These are phyloP conservation scores for Lentithecium fluviatile DNA, from an alignment of 495 filamentous ascomycete genomes.

Conservation along the genomic window DNA sequence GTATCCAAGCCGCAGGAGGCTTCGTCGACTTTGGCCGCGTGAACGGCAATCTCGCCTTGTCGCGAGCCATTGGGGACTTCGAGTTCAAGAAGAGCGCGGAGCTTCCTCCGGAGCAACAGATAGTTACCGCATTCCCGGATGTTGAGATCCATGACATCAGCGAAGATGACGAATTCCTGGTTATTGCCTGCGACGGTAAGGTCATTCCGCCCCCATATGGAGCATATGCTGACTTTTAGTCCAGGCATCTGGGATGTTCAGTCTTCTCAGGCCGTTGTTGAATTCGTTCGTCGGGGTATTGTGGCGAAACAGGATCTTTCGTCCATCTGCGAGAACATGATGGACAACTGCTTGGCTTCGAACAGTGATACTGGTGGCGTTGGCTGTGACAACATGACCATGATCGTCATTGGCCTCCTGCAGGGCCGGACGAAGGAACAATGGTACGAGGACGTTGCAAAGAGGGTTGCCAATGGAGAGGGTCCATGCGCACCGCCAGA, in stretches of 20 bases:
- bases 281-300: constrained; percentile 94
- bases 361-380: constrained; percentile 98
- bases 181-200: constrained; percentile 95
- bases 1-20: constrained; percentile 91
- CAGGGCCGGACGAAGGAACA: constrained; percentile 90
- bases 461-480: constrained; percentile 92
- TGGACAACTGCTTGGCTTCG: constrained; percentile 97
- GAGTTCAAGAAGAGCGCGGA: constrained; percentile 99
- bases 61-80: constrained; percentile 96
- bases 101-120: constrained; percentile 92
- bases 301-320: constrained; percentile 90
- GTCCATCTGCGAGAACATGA: constrained; percentile 98
- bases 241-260: constrained; percentile 99
- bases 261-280: constrained; percentile 93
- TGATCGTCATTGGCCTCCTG: constrained; percentile 85
- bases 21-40: constrained; percentile 99
- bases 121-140: constrained; percentile 95
- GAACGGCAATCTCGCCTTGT: constrained; percentile 97
- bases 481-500: constrained; percentile 98
- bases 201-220: constrained; percentile 18
- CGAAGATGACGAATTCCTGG: constrained; percentile 94
- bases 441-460: constrained; percentile 95
- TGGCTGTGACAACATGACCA: constrained; percentile 99
- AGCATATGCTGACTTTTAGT: constrained; percentile 38
- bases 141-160: constrained; percentile 84